Base-by-base conservation (phyloP, 352 stramenopile genomes). In the Globisporangium polare region DNA sequence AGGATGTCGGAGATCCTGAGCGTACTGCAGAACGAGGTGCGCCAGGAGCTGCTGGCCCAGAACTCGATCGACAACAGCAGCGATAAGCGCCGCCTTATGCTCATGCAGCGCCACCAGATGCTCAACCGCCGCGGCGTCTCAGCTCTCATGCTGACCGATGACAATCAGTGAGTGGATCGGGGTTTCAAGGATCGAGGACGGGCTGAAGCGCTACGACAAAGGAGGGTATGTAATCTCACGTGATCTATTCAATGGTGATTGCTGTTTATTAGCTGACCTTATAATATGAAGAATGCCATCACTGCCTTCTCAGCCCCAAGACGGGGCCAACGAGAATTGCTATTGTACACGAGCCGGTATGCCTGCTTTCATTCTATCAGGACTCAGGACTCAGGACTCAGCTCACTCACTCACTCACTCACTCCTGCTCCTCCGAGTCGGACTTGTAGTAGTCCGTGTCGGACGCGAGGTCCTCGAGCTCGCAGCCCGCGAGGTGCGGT, bases 1-100 rank as follows among this genome's bases (percentile, higher is more conserved):
- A 82, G 77, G 60, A 94, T 94, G 85, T 86, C 82, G 1, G 78
- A 90, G 59, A 91, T 94, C 33, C 68, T 94, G 13, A 71, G 79
- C 37, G 67, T 74, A 15, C 61, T 94, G 27, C 85, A 94, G 63
- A 73, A 89, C 63, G 83, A 91, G 61, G 69, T 94, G 24, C 78
- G 85, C 8, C 75, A 92, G 51, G 85, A 94, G 71, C 70, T 94
- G 7, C 56, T 90, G 60, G 74, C 85, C 54, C 72, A 84, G 53
- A 88, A 80, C 60, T 80, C 76, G n/a, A 78, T 76, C n/a, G 76
- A 86, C 37, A 68, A 80, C 51, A 69, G 71, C 27, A 78, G 73
- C 37, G 78, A 90, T 58, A 80, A 84, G 42, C 84, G 82, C 24
- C 78, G 84, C 5, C 52, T 90, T 55, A 69, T 90, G 58, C 75